Conservation (phyloP, 2,329 filamentous ascomycete species). For the Phialophora expanda region DNA sequence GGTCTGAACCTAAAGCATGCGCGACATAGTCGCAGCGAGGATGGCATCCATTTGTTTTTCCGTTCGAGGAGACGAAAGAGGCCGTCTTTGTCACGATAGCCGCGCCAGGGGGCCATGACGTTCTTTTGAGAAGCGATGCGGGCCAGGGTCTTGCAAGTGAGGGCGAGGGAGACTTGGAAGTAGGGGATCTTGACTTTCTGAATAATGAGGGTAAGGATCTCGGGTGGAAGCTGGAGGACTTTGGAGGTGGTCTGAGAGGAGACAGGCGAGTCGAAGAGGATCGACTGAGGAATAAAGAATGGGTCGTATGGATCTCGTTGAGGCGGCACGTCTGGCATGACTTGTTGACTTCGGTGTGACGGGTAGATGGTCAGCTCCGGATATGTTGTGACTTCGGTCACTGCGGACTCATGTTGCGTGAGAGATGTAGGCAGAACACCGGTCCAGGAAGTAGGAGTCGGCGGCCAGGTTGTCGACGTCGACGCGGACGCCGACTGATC, state of each 20-base stretch:
- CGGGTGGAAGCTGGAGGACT: constrained; percentile 29
- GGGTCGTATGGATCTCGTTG: constrained; percentile 23
- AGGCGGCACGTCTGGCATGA: not conserved
- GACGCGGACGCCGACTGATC: not conserved
- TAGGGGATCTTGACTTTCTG: constrained; percentile 28
- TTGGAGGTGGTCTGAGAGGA: constrained; percentile 14
- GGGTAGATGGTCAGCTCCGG: not conserved
- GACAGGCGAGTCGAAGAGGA: constrained; percentile 19
- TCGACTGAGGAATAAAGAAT: constrained; percentile 32
- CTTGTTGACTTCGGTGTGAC: not conserved
- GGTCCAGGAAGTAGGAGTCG: not conserved
- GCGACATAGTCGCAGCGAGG: constrained; percentile 24
- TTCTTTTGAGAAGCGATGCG: constrained; percentile 22
- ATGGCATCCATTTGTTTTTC: constrained; percentile 28
- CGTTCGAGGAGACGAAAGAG: constrained; percentile 32
- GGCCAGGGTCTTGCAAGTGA: constrained; percentile 34
- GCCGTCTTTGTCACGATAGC: constrained; percentile 35
- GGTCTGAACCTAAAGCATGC: constrained; percentile 32
- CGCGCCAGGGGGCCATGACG: constrained; percentile 31
- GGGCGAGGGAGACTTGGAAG: constrained; percentile 32
- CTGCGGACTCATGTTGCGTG: not conserved
- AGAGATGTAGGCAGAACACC: not conserved
- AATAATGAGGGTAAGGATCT: constrained; percentile 32
- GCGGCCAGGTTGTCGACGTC: not conserved
- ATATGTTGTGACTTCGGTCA: not conserved